These are phyloP conservation scores for Lathyrus oleraceus DNA, from an alignment of 306 rosid genomes.

Conservation along the genomic window DNA sequence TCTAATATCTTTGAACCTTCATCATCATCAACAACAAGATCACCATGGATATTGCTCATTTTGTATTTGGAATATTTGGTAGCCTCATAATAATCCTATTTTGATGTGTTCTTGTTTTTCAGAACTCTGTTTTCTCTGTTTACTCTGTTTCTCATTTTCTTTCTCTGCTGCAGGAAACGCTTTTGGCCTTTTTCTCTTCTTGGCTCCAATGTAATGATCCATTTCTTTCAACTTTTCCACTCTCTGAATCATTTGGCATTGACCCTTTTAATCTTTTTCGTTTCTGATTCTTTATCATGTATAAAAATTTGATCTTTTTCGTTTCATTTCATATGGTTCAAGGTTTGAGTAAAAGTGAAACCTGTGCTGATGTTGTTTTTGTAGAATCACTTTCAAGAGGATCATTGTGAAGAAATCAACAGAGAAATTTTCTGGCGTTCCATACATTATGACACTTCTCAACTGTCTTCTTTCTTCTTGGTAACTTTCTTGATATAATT, in stretches of 20 bases:
- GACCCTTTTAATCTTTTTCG: background rate
- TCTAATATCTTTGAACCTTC: background rate
- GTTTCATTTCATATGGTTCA: background rate
- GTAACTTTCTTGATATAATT: slow-evolving; percentile 30
- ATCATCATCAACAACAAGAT: too few relatives aligned
- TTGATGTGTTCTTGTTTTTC: background rate
- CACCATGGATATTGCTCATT: slow-evolving; percentile 10
- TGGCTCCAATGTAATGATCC: slow-evolving; percentile 67
- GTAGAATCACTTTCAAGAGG: slow-evolving; percentile 79
- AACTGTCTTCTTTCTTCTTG: slow-evolving; percentile 92
- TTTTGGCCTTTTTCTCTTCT: slow-evolving; percentile 82
- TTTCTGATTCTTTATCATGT: background rate
- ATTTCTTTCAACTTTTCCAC: background rate
- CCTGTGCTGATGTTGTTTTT: background rate
- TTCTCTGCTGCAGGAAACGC: slow-evolving; percentile 60
- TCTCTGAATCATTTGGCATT: background rate
- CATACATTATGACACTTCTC: slow-evolving; percentile 79
- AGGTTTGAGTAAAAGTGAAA: background rate
- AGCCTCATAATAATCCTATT: background rate
- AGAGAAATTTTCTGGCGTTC: slow-evolving; percentile 80
- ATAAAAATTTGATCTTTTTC: background rate
- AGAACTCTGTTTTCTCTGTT: slow-evolving; percentile 6
- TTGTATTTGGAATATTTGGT: slow-evolving; percentile 73
- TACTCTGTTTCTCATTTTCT: slow-evolving; percentile 25
- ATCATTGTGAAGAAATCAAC: slow-evolving; percentile 55